Evolutionary conservation across 805 yeast genomes (phyloP), one percentile per base, ranked within the genome.

Genomic region (Saccharomycopsis selenospora): DNA sequence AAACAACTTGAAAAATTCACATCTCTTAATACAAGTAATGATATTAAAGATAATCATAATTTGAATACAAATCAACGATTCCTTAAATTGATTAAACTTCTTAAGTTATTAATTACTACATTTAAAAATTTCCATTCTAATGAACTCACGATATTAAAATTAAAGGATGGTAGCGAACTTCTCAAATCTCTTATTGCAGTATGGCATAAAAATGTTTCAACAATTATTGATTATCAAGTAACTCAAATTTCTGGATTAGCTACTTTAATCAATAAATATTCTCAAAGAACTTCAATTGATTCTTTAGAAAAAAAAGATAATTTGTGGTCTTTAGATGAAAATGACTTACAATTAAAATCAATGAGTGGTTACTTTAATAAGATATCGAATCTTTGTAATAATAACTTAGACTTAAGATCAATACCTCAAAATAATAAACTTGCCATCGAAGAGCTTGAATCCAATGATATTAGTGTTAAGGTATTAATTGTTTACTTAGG

Each of bases 311-410:
- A 18, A 23, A 6, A 29, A 4, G 43, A 45, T 17, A 40, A 40
- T 11, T 27, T 49, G 6, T 49, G 52, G 52, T 42, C 49, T 5
- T n/a, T 42, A 3, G 13, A 22, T 18, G 43, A 45, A 18, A 45
- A 45, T 29, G 52, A 49, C 24, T 14, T 33, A 3, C 45, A 41
- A 29, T 29, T 49, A 13, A 33, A 33, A n/a, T 20, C 41, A 22
- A 17, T 49, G 3, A 29, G 36, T n/a, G 26, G n/a, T 2, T 49
- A 49, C 20, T 49, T 49, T 14, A 5, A 7, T 3, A 49, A 49
- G 18, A 45, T 49, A 11, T 30, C 52, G 3, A 43, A 42, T 26
- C 41, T 49, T 13, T 3, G 49, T 4, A 8, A 28, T 18, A 22
- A n/a, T 18, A 36, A 42, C 11, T 17, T 41, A 3, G 42, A 42